Conservation (phyloP, 768 basidiomycete species). For the Lactarius psammicola region DNA sequence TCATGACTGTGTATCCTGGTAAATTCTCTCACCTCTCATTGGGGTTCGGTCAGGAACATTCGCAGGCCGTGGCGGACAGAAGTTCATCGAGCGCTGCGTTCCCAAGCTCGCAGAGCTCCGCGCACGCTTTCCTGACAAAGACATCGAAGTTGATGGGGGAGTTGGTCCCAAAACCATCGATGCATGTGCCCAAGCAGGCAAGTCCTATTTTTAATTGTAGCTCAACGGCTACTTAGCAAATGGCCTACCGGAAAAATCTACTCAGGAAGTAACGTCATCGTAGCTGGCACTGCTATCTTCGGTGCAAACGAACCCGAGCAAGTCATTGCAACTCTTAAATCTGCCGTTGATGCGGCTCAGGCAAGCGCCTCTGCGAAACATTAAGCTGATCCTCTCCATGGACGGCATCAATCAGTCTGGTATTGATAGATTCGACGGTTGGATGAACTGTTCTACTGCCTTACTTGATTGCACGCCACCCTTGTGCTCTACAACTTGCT, state of each 20-base stretch:
- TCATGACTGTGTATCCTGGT: slow-evolving; percentile 98
- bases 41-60: neutral
- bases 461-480: too few species aligned
- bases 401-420: neutral
- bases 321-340: slow-evolving; percentile 73
- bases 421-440: neutral
- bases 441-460: neutral
- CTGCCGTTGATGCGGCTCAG: slow-evolving; percentile 66
- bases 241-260: neutral
- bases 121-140: slow-evolving; percentile 84
- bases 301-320: slow-evolving; percentile 71
- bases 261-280: slow-evolving; percentile 94
- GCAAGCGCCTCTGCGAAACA: slow-evolving; percentile 39
- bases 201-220: slow-evolving; percentile 28
- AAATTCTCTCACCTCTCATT: slow-evolving; percentile 14
- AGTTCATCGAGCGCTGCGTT: slow-evolving; percentile 90
- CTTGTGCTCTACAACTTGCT: too few species aligned
- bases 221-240: neutral
- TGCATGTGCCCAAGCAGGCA: slow-evolving; percentile 86
- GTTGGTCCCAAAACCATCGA: slow-evolving; percentile 90
- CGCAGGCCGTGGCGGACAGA: slow-evolving; percentile 89
- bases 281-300: slow-evolving; percentile 96
- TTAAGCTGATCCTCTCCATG: neutral
- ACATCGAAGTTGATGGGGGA: slow-evolving; percentile 98
- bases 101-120: slow-evolving; percentile 92